These are phyloP conservation scores for Berberis vulgaris DNA, from an alignment of 164 flowering plant species.

Conservation along the genomic window DNA sequence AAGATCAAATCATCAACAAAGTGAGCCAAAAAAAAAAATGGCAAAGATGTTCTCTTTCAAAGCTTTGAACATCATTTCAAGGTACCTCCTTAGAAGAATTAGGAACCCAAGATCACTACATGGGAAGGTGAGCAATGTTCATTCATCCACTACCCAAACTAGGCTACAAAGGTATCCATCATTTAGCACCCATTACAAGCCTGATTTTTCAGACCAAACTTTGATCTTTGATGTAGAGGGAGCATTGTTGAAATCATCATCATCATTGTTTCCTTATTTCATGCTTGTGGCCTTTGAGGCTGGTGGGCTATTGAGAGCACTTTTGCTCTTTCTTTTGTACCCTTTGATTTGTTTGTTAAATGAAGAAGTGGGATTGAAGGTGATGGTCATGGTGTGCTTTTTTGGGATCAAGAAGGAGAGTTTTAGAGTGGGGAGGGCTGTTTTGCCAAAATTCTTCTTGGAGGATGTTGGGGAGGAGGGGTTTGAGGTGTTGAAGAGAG, in stretches of 20 bases:
- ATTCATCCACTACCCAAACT: not conserved
- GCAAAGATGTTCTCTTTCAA: not conserved
- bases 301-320: conserved; percentile 3
- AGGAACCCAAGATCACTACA: conserved; percentile 6
- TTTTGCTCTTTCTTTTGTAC: conserved; percentile 6
- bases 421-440: conserved; percentile 38
- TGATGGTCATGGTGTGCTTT: conserved; percentile 9
- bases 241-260: conserved; percentile 6
- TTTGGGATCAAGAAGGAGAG: conserved; percentile 18
- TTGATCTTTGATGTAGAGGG: conserved; percentile 2
- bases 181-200: not conserved
- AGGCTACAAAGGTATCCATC: conserved; percentile 3
- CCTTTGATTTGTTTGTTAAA: conserved; percentile 4
- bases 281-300: conserved; percentile 10
- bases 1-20: not conserved
- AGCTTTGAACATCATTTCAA: not conserved
- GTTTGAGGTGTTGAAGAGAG: conserved; percentile 29
- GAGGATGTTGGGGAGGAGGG: conserved; percentile 43
- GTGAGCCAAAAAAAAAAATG: not conserved
- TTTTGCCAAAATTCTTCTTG: conserved; percentile 53
- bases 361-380: conserved; percentile 1
- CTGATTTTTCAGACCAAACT: conserved; percentile 2
- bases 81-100: conserved; percentile 5
- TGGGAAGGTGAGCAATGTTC: not conserved
- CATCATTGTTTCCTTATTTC: conserved; percentile 10